Percentiles rank a stretch among this genome's conserved stretches.
phyloP scores from a whole-genome alignment of 305 asterid species.

The Fraxinus floribunda region DNA sequence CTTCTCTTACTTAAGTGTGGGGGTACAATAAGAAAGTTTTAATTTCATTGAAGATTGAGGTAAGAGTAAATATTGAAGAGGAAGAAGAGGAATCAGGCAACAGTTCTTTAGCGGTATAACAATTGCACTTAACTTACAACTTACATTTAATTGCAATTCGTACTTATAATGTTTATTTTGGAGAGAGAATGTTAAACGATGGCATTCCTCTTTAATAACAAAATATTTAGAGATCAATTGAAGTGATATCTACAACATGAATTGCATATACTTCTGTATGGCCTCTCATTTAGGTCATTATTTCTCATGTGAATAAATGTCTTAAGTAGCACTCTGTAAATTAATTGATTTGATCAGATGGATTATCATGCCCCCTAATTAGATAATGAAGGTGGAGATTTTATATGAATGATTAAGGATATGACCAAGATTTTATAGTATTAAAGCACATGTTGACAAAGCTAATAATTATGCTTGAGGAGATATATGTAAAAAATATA shows the following conservation, averaged over 20 bases:
- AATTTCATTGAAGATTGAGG: background rate
- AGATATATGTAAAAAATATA: background rate
- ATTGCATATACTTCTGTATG: background rate
- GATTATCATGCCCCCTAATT: background rate
- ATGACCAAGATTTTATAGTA: background rate
- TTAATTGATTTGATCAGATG: background rate
- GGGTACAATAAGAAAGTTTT: background rate
- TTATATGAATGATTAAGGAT: background rate
- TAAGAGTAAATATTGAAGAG: background rate
- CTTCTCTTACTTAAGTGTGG: background rate
- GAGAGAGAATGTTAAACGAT: background rate
- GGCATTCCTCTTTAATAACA: background rate
- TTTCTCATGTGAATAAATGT: background rate
- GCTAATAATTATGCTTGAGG: background rate
- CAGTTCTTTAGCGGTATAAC: background rate
- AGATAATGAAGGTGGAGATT: background rate
- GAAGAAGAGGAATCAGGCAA: background rate
- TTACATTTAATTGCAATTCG: background rate
- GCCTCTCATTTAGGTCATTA: background rate
- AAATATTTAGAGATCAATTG: background rate
- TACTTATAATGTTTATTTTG: background rate
- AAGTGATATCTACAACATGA: background rate
- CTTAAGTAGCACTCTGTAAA: background rate
- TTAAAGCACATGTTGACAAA: background rate
- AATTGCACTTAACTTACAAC: background rate